Evolutionary conservation across 805 yeast species (phyloP).

Genomic region (Pichia thaimueangensis): DNA sequence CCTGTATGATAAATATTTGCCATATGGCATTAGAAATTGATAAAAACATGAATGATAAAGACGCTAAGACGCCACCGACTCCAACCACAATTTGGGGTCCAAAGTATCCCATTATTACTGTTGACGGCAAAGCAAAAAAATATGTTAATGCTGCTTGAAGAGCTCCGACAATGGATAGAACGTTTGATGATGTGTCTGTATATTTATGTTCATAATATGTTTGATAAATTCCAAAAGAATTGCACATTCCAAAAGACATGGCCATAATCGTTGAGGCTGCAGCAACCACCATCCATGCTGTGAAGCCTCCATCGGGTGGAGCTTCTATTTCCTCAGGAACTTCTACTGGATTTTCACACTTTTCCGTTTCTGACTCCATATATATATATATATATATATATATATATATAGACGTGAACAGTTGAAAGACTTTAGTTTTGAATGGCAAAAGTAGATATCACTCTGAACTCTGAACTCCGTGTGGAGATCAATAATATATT

Average conservation of each 20-base stretch:
- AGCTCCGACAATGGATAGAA: conserved; percentile 49
- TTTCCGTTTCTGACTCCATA: too few relatives aligned
- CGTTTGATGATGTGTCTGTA: conserved; percentile 38
- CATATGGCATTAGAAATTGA: conserved; percentile 50
- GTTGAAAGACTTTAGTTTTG: too few relatives aligned
- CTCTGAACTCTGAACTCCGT: too few relatives aligned
- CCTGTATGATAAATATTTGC: conserved; percentile 66
- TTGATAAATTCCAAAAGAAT: conserved; percentile 53
- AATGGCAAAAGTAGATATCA: too few relatives aligned
- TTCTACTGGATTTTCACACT: too few relatives aligned
- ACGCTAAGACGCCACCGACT: conserved; percentile 39
- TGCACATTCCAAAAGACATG: conserved; percentile 54
- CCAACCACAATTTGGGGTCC: conserved; percentile 36
- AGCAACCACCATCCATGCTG: conserved; percentile 47
- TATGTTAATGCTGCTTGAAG: conserved; percentile 42
- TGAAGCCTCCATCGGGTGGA: conserved; percentile 40
- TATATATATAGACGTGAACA: too few relatives aligned
- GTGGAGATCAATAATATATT: too few relatives aligned
- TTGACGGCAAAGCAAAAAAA: conserved; percentile 43
- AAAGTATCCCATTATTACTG: conserved; percentile 34
- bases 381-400: too few relatives aligned
- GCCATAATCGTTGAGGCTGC: conserved; percentile 40
- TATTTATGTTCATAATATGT: conserved; percentile 40
- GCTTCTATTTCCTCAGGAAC: too few relatives aligned
- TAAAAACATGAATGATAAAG: conserved; percentile 48